Evolutionary conservation across 805 yeast genomes (phyloP).

Genomic region (Jamesozyma lodderae): DNA sequence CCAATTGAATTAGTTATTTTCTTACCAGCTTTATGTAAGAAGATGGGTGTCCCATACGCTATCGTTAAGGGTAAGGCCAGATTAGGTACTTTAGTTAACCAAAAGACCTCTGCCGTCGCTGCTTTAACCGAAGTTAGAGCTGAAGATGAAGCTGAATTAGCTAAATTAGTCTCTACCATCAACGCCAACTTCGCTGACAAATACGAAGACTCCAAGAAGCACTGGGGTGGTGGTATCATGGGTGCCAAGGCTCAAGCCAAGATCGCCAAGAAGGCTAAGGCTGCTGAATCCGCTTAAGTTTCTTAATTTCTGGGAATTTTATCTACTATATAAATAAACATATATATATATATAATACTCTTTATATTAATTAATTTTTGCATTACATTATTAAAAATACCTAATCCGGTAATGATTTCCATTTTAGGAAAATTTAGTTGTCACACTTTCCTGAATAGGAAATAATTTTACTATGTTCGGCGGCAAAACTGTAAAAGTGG

Average conservation of each 20-base stretch:
- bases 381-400: too few species aligned
- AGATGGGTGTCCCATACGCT: constrained; percentile 99
- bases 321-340: not conserved
- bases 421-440: too few species aligned
- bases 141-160: constrained; percentile 91
- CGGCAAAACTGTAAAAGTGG: too few species aligned
- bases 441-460: too few species aligned
- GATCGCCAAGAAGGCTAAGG: constrained; percentile 63
- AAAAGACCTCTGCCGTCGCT: constrained; percentile 95
- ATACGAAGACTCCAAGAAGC: constrained; percentile 93
- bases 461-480: too few species aligned
- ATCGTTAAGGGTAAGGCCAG: constrained; percentile 98
- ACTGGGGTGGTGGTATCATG: constrained; percentile 99
- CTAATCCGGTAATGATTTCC: too few species aligned
- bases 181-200: constrained; percentile 86
- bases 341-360: not conserved
- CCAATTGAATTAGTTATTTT: constrained; percentile 96
- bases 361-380: not conserved
- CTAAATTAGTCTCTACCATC: constrained; percentile 86
- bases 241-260: constrained; percentile 90
- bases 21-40: constrained; percentile 98
- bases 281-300: constrained; percentile 28
- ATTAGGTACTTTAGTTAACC: constrained; percentile 94
- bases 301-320: not conserved
- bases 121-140: constrained; percentile 92